These are phyloP conservation scores for Colletotrichum sp. DNA, from an alignment of 2,329 filamentous ascomycete species.

Conservation along the genomic window DNA sequence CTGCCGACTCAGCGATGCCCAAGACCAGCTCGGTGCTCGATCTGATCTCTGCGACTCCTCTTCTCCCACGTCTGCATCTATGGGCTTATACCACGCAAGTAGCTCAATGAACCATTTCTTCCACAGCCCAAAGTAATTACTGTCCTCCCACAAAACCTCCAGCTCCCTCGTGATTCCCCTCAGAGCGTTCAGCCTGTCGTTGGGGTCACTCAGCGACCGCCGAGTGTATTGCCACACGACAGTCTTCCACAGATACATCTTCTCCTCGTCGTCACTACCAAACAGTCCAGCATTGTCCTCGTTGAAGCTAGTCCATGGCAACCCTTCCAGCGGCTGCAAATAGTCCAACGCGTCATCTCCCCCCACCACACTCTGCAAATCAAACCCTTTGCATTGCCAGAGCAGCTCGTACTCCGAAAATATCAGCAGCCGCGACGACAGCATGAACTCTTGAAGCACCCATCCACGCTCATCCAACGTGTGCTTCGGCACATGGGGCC, in stretches of 20 bases:
- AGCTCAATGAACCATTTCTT: slow-evolving; percentile 1
- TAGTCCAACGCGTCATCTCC: background rate
- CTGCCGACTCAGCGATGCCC: slow-evolving; percentile 1
- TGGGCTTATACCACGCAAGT: slow-evolving; percentile 2
- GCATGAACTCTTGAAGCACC: slow-evolving; percentile 23
- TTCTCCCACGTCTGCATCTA: background rate
- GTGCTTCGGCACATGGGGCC: background rate
- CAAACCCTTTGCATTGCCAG: slow-evolving; percentile 19
- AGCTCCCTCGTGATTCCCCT: background rate
- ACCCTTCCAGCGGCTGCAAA: background rate
- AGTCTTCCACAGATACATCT: background rate
- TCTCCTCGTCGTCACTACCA: background rate
- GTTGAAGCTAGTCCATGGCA: background rate
- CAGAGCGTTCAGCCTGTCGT: background rate
- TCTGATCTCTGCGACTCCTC: background rate
- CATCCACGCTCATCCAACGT: slow-evolving; percentile 20
- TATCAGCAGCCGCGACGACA: slow-evolving; percentile 22
- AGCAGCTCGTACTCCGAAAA: slow-evolving; percentile 23
- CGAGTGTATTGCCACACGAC: background rate
- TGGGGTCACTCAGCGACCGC: background rate
- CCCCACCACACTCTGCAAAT: slow-evolving; percentile 1
- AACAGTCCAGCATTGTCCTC: background rate
- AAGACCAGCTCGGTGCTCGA: slow-evolving; percentile 13
- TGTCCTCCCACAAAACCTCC: background rate
- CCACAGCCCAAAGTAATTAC: background rate